Percentiles rank a stretch among this genome's conserved stretches.
Evolutionary conservation across 768 basidiomycete species (phyloP).

Genomic region (Lentinula aciculospora): DNA sequence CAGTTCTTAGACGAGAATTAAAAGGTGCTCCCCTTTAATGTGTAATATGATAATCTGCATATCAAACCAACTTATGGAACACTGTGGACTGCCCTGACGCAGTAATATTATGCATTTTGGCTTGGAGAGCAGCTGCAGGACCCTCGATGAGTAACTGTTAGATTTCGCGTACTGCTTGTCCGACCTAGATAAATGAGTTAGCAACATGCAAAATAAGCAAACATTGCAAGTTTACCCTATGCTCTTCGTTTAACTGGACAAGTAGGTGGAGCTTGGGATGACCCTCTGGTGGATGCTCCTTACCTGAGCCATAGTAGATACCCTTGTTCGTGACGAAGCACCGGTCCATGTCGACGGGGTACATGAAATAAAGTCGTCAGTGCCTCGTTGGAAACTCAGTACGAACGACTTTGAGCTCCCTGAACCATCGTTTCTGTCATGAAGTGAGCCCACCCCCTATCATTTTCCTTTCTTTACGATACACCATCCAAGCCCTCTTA

Average conservation of each 20-base stretch:
- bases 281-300: conserved; percentile 87
- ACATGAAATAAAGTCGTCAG: background rate
- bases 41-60: no score
- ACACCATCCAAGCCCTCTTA: no score
- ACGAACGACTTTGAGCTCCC: conserved; percentile 24
- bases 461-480: no score
- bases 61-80: conserved; percentile 58
- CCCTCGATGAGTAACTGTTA: conserved; percentile 93
- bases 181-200: conserved; percentile 38
- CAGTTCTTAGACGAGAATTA: no score
- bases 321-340: conserved; percentile 99
- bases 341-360: conserved; percentile 97
- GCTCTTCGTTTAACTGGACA: conserved; percentile 97
- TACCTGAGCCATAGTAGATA: conserved; percentile 91
- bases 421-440: conserved; percentile 98
- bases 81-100: conserved; percentile 77
- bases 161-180: conserved; percentile 93
- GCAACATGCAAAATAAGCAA: background rate
- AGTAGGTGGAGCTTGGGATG: conserved; percentile 95
- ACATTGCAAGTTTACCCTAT: conserved; percentile 47
- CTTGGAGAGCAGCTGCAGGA: conserved; percentile 85
- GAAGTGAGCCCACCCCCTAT: no score
- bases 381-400: background rate
- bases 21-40: no score
- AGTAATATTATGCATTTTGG: conserved; percentile 82